Evolutionary conservation across 129 eudicot species (phyloP).

Genomic region (Artemisia tridentata): DNA sequence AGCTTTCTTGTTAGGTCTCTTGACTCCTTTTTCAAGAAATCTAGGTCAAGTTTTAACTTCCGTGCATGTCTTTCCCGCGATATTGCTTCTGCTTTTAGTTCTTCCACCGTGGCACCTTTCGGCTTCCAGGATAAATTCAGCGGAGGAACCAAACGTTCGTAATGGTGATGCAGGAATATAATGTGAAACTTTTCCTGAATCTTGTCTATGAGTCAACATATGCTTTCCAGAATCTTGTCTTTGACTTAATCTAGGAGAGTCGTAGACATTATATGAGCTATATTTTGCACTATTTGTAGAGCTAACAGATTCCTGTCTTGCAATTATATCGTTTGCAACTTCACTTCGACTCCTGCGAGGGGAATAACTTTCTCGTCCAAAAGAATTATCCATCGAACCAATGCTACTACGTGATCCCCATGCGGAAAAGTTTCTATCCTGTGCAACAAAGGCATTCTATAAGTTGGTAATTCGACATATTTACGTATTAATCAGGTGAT

Average conservation of each 20-base stretch:
- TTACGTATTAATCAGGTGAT: background rate
- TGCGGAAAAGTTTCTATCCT: slow-evolving; percentile 64
- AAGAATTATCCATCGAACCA: slow-evolving; percentile 65
- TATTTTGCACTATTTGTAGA: slow-evolving; percentile 42
- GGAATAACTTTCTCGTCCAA: slow-evolving; percentile 44
- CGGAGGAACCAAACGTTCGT: slow-evolving; percentile 29
- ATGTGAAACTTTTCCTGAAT: slow-evolving; percentile 34
- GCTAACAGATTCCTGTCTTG: slow-evolving; percentile 51
- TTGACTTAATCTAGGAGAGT: slow-evolving; percentile 39
- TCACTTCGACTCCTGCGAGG: slow-evolving; percentile 40
- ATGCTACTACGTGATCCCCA: slow-evolving; percentile 54
- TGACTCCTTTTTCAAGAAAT: slow-evolving; percentile 51
- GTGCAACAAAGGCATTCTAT: slow-evolving; percentile 24
- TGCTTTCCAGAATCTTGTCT: slow-evolving; percentile 42
- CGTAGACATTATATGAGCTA: slow-evolving; percentile 39
- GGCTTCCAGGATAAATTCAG: slow-evolving; percentile 34
- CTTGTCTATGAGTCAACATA: slow-evolving; percentile 39
- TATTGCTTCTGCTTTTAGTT: slow-evolving; percentile 61
- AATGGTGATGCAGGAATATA: slow-evolving; percentile 47
- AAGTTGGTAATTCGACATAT: background rate
- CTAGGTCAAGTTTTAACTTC: slow-evolving; percentile 47
- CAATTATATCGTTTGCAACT: slow-evolving; percentile 28
- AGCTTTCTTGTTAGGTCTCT: slow-evolving; percentile 44
- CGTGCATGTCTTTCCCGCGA: slow-evolving; percentile 83
- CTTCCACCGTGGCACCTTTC: slow-evolving; percentile 45